phyloP scores from a whole-genome alignment of 495 filamentous ascomycete genomes.

The Tuber magnatum region DNA sequence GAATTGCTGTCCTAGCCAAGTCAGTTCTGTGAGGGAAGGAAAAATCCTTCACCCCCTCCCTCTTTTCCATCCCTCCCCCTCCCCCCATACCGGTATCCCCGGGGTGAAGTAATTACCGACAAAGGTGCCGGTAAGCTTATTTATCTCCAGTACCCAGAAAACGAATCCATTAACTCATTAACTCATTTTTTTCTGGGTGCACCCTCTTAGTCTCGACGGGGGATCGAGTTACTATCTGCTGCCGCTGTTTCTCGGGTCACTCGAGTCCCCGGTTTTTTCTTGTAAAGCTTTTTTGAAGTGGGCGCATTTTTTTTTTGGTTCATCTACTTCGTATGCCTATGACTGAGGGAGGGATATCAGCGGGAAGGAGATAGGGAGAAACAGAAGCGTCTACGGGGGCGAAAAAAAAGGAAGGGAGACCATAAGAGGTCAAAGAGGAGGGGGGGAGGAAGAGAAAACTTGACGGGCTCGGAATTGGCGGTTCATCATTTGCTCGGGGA shows the following conservation, averaged over 20 bases:
- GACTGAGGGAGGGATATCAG: neutral
- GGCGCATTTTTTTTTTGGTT: neutral
- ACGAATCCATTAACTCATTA: neutral
- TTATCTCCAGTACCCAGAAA: neutral
- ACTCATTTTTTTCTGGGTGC: neutral
- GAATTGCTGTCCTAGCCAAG: neutral
- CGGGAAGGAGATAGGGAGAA: neutral
- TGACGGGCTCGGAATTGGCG: neutral
- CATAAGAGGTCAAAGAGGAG: neutral
- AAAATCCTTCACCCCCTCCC: neutral
- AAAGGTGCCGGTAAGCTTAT: neutral
- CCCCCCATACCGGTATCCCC: neutral
- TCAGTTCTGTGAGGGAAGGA: neutral
- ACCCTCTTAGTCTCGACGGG: neutral
- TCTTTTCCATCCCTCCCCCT: neutral
- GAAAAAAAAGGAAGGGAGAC: neutral
- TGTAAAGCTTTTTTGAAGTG: neutral
- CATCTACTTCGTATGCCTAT: neutral
- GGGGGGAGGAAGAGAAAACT: neutral
- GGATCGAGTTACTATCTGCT: neutral
- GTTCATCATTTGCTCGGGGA: neutral
- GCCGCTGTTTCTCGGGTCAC: neutral
- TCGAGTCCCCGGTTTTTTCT: neutral
- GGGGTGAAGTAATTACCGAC: neutral
- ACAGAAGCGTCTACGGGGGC: neutral